Evolutionary conservation across 768 basidiomycete species (phyloP).

Genomic region (Hypholoma sublateritium): DNA sequence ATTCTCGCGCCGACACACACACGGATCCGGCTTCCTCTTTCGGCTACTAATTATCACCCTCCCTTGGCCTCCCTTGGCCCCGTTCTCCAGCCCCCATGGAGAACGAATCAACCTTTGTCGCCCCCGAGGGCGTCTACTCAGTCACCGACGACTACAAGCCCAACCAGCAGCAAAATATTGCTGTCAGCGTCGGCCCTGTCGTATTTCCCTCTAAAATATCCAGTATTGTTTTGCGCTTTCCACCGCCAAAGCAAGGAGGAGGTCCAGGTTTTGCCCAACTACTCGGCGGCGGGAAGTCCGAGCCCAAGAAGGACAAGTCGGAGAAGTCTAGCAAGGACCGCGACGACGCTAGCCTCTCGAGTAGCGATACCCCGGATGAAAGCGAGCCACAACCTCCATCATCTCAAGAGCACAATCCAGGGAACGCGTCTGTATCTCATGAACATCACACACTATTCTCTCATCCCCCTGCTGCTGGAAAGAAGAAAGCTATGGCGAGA

Average conservation of each 20-base stretch:
- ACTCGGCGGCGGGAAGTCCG: conserved; percentile 67
- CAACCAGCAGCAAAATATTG: conserved; percentile 40
- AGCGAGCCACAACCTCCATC: conserved; percentile 36
- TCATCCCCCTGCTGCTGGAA: conserved; percentile 43
- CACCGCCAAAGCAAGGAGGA: conserved; percentile 49
- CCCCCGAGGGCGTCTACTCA: conserved; percentile 88
- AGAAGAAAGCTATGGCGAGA: conserved; percentile 62
- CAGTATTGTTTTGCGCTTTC: conserved; percentile 62
- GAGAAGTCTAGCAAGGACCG: conserved; percentile 50
- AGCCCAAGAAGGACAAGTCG: conserved; percentile 56
- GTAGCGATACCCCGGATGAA: conserved; percentile 77
- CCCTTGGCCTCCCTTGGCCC: background rate
- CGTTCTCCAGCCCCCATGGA: conserved; percentile 49
- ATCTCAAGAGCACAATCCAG: conserved; percentile 38
- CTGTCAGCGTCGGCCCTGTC: conserved; percentile 33
- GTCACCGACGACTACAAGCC: conserved; percentile 86
- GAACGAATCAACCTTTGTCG: conserved; percentile 82
- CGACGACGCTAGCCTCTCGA: conserved; percentile 76
- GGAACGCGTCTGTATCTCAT: conserved; percentile 34
- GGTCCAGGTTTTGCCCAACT: conserved; percentile 68
- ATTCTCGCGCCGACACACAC: background rate
- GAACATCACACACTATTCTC: conserved; percentile 65
- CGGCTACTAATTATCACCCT: conserved; percentile 7
- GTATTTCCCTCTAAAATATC: conserved; percentile 64
- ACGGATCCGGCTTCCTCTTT: conserved; percentile 18